These are phyloP conservation scores for Cucurbita maxima DNA, from an alignment of 306 rosid genomes.

Conservation along the genomic window DNA sequence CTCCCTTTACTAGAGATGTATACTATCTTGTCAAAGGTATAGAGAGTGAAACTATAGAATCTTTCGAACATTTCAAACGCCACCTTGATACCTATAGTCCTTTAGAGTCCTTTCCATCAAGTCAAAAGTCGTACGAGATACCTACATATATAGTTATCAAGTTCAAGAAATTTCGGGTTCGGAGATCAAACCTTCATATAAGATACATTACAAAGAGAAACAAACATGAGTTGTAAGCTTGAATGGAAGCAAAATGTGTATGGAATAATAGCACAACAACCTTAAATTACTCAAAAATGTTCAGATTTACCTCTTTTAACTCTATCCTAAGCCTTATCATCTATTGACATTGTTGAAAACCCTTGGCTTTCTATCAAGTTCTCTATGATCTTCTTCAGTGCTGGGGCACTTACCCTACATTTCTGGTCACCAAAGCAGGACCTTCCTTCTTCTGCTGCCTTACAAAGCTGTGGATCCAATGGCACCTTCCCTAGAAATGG, in stretches of 20 bases:
- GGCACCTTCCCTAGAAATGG: conserved; percentile 87
- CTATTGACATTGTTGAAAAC: conserved; percentile 19
- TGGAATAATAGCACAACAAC: neutral
- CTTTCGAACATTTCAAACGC: too few relatives aligned
- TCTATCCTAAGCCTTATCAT: conserved; percentile 11
- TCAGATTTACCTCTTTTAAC: neutral
- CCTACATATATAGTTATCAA: too few relatives aligned
- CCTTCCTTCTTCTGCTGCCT: conserved; percentile 86
- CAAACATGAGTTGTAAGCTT: neutral
- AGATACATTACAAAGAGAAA: neutral
- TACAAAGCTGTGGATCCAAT: conserved; percentile 77
- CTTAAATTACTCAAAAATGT: neutral
- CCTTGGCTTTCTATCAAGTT: conserved; percentile 40
- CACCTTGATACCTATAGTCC: too few relatives aligned
- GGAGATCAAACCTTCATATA: too few relatives aligned
- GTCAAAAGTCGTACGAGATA: too few relatives aligned
- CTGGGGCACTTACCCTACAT: conserved; percentile 54
- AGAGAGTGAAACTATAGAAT: too few relatives aligned
- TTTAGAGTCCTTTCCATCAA: too few relatives aligned
- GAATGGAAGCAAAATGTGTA: neutral
- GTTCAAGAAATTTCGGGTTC: too few relatives aligned
- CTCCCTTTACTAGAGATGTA: too few relatives aligned
- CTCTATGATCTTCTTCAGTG: conserved; percentile 56
- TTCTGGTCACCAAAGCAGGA: conserved; percentile 63
- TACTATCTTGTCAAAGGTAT: too few relatives aligned